Base-by-base conservation (phyloP, 1,284 basidiomycete genomes). In the Taiwanofungus camphoratus region DNA sequence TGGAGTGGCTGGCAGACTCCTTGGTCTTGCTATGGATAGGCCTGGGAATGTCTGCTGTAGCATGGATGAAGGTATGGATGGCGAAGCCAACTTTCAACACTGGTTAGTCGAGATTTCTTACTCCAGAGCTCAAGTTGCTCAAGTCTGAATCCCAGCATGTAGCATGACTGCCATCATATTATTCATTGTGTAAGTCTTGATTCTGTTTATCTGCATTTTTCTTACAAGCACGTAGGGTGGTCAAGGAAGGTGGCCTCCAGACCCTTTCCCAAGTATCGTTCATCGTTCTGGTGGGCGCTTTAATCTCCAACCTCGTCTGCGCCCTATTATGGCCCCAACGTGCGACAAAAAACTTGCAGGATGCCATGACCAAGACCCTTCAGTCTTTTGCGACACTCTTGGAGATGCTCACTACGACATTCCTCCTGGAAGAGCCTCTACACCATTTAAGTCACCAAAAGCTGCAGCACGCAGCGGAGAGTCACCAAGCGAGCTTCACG, bases 31-130 rank as follows among this genome's bases (percentile, higher is more conserved):
- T 81, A 7, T 93, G 87, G 84, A 74, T 96, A 46, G 93, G 89
- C 1, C 53, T 90, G 1, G 82, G 85, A 18, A 90, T 95, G 77
- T 85, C 82, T 26, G 59, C 76, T 0, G 65, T 96, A 18, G 91
- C 92, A 0, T 97, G 83, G 77, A 79, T 82, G 68, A 93, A 96
- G 63, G 74, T 91, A 4, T 92, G 87, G 82, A 90, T 97, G 68
- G 78, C 71, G 7, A 94, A 88, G 59, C 87, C 92, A 1, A 82
- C 85, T 13, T 97, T 95, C 62, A 93, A 92, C 56, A 88, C 91
- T n/a, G 91, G 90, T 79, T 61, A 56, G 73, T 40, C 9, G 13
- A 33, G 3, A 16, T 12, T 22, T 20, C 12, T 12, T 31, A 18
- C 5, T 27, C 21, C 21, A 12, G 15, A n/a, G 20, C 18, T 41